These are phyloP conservation scores for Mesembryanthemum crystallinum DNA, from an alignment of 148 eudicot species.

Conservation along the genomic window DNA sequence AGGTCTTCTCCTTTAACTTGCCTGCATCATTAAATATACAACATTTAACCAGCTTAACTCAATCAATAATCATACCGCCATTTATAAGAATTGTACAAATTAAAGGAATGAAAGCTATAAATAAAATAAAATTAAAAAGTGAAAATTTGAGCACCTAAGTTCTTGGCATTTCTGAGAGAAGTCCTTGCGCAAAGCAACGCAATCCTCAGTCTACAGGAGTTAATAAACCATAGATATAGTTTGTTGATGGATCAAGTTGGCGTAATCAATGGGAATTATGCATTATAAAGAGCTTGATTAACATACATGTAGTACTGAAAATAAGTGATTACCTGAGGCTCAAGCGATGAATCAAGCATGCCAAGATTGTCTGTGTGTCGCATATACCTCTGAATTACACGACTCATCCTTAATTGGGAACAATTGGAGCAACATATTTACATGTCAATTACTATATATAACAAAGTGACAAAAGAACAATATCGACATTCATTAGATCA, in stretches of 20 bases:
- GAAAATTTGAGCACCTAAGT: slow-evolving; percentile 13
- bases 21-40: too few relatives aligned
- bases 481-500: too few relatives aligned
- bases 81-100: too few relatives aligned
- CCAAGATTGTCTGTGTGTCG: slow-evolving; percentile 17
- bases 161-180: slow-evolving; percentile 12
- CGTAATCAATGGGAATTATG: too few relatives aligned
- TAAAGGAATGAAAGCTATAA: too few relatives aligned
- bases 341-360: slow-evolving; percentile 4
- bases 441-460: background rate
- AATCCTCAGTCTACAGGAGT: slow-evolving; percentile 4
- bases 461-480: too few relatives aligned
- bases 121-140: background rate
- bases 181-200: slow-evolving; percentile 14
- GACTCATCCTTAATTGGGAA: slow-evolving; percentile 12
- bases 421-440: background rate
- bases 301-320: background rate
- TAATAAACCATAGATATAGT: too few relatives aligned
- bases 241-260: too few relatives aligned
- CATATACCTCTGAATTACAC: slow-evolving; percentile 29
- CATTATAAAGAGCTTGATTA: too few relatives aligned
- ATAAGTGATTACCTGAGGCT: slow-evolving; percentile 8
- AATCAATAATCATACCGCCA: background rate
- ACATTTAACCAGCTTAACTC: too few relatives aligned
- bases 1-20: slow-evolving; percentile 31